Conservation (phyloP, 129 eudicot genomes). For the Lactuca sativa region DNA sequence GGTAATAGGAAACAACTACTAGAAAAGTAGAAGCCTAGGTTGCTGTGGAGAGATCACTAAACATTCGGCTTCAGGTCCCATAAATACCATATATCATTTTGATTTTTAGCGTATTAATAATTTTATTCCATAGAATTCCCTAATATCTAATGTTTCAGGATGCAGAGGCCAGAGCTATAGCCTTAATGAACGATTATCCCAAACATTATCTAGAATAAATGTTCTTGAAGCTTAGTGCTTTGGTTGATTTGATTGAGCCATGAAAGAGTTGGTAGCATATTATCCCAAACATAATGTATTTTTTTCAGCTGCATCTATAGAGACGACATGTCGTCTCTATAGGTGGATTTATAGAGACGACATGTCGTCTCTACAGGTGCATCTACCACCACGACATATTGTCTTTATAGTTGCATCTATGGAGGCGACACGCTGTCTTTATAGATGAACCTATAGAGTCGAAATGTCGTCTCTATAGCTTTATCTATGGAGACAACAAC, state of each 20-base stretch:
- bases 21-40: slow-evolving; percentile 87
- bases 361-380: no score
- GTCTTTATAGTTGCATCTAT: no score
- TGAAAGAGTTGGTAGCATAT: slow-evolving; percentile 12
- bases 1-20: slow-evolving; percentile 68
- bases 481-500: no score
- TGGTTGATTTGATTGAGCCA: slow-evolving; percentile 4
- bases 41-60: slow-evolving; percentile 76
- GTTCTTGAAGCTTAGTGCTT: slow-evolving; percentile 96
- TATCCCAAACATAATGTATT: background rate
- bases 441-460: no score
- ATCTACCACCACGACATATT: no score
- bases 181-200: slow-evolving; percentile 57
- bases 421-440: no score
- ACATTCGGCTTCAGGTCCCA: slow-evolving; percentile 81
- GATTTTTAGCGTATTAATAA: background rate
- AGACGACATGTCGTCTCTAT: no score
- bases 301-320: no score
- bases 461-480: no score
- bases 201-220: slow-evolving; percentile 33
- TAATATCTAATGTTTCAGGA: slow-evolving; percentile 52
- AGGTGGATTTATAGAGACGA: no score
- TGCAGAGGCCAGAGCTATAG: slow-evolving; percentile 84
- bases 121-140: slow-evolving; percentile 5
- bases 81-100: background rate